Conservation (phyloP, 1,139 yeast species). For the Protomyces inouyei region DNA sequence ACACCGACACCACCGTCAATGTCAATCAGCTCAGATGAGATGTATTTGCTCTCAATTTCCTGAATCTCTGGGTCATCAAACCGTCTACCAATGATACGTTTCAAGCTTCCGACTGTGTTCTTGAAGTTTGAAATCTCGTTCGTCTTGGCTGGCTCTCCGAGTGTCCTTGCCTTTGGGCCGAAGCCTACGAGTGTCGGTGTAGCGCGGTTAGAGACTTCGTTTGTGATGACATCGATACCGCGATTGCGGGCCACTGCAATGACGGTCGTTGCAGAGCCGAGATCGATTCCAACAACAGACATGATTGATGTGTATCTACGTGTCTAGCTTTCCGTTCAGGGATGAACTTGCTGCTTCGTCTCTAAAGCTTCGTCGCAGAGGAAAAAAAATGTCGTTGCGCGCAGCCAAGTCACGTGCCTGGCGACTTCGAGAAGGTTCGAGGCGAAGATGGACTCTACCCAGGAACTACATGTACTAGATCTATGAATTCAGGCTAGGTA, state of each 20-base stretch:
- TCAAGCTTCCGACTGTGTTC: constrained; percentile 91
- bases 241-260: constrained; percentile 97
- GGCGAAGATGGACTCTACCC: no score
- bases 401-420: not conserved
- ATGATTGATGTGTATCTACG: not conserved
- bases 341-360: no score
- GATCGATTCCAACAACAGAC: constrained; percentile 67
- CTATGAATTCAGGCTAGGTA: no score
- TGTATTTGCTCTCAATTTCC: constrained; percentile 65
- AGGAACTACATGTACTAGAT: no score
- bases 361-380: not conserved
- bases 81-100: constrained; percentile 80
- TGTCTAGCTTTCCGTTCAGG: no score
- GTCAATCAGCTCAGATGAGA: constrained; percentile 61
- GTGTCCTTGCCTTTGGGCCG: constrained; percentile 78
- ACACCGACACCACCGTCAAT: constrained; percentile 68
- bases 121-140: constrained; percentile 94
- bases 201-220: constrained; percentile 95
- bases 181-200: constrained; percentile 95
- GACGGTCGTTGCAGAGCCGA: constrained; percentile 90
- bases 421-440: not conserved
- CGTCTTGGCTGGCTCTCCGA: constrained; percentile 93
- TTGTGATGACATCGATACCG: constrained; percentile 96
- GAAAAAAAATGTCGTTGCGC: not conserved
- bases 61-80: constrained; percentile 68